Evolutionary conservation across 805 yeast species (phyloP).

Genomic region (Kuraishia capsulata): DNA sequence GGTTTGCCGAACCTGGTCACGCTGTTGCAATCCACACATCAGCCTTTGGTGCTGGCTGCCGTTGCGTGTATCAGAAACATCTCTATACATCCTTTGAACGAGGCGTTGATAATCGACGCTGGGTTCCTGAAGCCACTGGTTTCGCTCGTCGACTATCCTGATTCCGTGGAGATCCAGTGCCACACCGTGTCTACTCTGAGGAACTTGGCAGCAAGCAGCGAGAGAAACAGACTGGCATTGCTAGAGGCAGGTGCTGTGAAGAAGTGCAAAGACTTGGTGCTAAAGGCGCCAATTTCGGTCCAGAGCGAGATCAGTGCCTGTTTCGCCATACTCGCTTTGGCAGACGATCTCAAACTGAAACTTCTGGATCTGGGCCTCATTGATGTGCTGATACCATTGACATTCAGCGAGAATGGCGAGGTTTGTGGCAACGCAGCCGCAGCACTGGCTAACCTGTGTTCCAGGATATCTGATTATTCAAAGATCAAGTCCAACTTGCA

Average conservation of each 20-base stretch:
- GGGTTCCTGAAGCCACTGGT: conserved; percentile 93
- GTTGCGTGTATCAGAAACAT: conserved; percentile 98
- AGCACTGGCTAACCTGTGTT: conserved; percentile 90
- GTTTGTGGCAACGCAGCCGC: conserved; percentile 99
- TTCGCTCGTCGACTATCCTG: conserved; percentile 69
- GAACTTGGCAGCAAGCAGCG: conserved; percentile 92
- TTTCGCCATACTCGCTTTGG: conserved; percentile 91
- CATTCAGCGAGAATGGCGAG: conserved; percentile 80
- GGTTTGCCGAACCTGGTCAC: conserved; percentile 93
- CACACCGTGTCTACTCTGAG: conserved; percentile 95
- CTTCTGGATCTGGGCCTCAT: conserved; percentile 77
- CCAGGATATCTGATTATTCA: conserved; percentile 78
- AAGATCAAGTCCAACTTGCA: conserved; percentile 80
- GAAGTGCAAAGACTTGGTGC: conserved; percentile 81
- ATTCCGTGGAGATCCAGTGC: conserved; percentile 94
- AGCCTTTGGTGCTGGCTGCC: conserved; percentile 89
- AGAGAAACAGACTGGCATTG: conserved; percentile 83
- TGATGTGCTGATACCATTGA: conserved; percentile 85
- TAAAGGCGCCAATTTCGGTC: conserved; percentile 80
- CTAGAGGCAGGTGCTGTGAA: conserved; percentile 94
- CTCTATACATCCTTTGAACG: conserved; percentile 93
- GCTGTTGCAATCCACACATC: conserved; percentile 79
- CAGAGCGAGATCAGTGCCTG: conserved; percentile 97
- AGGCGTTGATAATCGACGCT: conserved; percentile 91
- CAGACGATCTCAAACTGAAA: conserved; percentile 86